Base-by-base conservation (phyloP, 2,329 filamentous ascomycete genomes). In the Pseudogymnoascus sp. region DNA sequence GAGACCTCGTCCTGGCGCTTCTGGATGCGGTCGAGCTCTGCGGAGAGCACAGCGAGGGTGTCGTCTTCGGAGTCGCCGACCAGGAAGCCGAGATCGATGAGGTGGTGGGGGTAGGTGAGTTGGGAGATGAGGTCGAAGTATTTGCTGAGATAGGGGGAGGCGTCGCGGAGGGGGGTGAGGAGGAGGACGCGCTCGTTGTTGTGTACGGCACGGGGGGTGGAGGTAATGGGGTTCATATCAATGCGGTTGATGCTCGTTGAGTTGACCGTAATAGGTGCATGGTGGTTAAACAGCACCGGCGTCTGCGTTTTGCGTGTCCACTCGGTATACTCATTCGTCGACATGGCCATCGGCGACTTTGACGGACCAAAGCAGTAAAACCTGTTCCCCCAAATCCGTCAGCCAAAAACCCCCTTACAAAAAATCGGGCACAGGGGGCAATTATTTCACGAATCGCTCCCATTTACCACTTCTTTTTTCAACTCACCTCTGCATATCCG, bases 311-410 rank as follows among this genome's bases (percentile, higher is more conserved):
- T 92, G 62, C 85, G 86, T 67, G 89, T 88, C 94, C 94, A 99
- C 66, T 90, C 83, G 64, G 87, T 87, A 74, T 93, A 88, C 73
- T 99, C 94, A 73, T 97, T 97, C 61, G 88, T 78, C 41, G 89
- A 85, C 91, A 99, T 96, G 66, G 94, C 86, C 86, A 96, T 95
- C 60, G 94, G 94, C n/a, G 94, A 85, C 78, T 95, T 97, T 22
- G 88, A 85, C 12, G 94, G 93, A 11, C 94, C 94, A 83, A 91
- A 97, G 79, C 94, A 99, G 77, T 96, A 96, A 76, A 96, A 97
- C 76, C 93, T 97, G 71, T 65, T 65, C 37, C 50, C 28, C 50
- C 28, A 30, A 28, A 9, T 43, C 38, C 47, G 57, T 62, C 58
- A 64, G 63, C 34, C 59, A 32, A 47, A 57, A 39, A 34, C 28